These are phyloP conservation scores for Cystobasidium pallidum DNA, from an alignment of 1,284 basidiomycete species.

Conservation along the genomic window DNA sequence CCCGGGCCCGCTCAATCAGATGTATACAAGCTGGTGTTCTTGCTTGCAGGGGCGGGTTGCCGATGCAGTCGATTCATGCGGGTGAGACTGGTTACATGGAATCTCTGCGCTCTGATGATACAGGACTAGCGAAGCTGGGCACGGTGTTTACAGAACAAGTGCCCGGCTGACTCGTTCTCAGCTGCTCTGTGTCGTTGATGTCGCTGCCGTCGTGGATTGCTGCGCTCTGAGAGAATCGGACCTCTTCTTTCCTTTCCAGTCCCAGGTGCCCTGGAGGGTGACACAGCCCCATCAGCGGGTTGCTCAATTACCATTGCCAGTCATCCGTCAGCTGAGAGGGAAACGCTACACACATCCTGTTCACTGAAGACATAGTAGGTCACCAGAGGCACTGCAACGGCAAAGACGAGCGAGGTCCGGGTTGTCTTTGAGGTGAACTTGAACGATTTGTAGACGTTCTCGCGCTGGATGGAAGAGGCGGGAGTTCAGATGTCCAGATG, in stretches of 20 bases:
- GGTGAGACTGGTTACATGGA: background rate
- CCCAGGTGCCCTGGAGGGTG: slow-evolving; percentile 43
- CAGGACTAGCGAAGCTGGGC: background rate
- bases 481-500: no score
- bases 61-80: background rate
- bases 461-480: slow-evolving; percentile 36
- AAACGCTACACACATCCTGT: slow-evolving; percentile 21
- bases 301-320: background rate
- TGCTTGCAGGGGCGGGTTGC: no score
- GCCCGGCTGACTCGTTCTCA: background rate
- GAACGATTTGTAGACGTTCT: slow-evolving; percentile 49
- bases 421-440: slow-evolving; percentile 52
- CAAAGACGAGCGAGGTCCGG: slow-evolving; percentile 48
- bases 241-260: slow-evolving; percentile 45
- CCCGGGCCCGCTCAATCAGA: no score
- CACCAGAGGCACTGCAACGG: slow-evolving; percentile 48
- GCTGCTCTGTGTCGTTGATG: slow-evolving; percentile 5
- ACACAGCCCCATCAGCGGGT: no score
- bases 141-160: no score
- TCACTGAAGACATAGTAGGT: slow-evolving; percentile 32
- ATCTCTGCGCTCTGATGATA: background rate
- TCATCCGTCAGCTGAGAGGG: no score
- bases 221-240: slow-evolving; percentile 22
- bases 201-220: background rate
- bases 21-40: no score